phyloP scores from a whole-genome alignment of 1,284 basidiomycete genomes.

The Porodaedalea pini region DNA sequence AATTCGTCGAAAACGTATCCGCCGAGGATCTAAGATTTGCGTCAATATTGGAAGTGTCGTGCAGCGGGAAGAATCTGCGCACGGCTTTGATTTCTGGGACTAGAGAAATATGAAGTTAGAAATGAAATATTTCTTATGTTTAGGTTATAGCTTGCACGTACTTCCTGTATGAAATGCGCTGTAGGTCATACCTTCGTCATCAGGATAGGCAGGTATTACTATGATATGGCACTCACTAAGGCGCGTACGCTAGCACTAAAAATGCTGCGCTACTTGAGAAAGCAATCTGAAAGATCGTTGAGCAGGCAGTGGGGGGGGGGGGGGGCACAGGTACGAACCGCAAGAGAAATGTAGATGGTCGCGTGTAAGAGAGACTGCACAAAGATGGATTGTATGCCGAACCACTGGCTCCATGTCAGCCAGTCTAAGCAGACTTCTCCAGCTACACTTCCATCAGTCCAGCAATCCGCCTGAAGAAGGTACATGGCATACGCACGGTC shows the following conservation, averaged over 20 bases:
- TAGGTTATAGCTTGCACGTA: constrained; percentile 36
- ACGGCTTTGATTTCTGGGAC: constrained; percentile 79
- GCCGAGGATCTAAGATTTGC: constrained; percentile 53
- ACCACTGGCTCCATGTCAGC: constrained; percentile 63
- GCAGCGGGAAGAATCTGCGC: constrained; percentile 24
- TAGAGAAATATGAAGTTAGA: constrained; percentile 25
- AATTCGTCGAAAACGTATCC: constrained; percentile 72
- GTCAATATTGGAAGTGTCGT: background rate
- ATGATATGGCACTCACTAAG: constrained; percentile 47
- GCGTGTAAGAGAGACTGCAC: constrained; percentile 60
- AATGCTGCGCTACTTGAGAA: constrained; percentile 65
- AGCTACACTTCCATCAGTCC: constrained; percentile 37
- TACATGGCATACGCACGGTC: constrained; percentile 50
- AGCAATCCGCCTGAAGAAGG: background rate
- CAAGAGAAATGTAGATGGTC: constrained; percentile 57
- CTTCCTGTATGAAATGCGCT: constrained; percentile 79
- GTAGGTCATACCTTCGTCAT: constrained; percentile 2
- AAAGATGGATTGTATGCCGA: constrained; percentile 51
- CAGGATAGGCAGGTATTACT: background rate
- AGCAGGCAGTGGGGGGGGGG: background rate
- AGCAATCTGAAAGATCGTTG: constrained; percentile 39
- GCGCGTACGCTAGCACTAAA: constrained; percentile 63
- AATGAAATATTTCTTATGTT: background rate
- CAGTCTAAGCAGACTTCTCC: constrained; percentile 71
- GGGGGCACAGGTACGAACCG: constrained; percentile 40